Percentiles rank a stretch among this genome's conserved stretches.
Evolutionary conservation across 164 flowering plant species (phyloP).

Genomic region (Liriodendron chinense): DNA sequence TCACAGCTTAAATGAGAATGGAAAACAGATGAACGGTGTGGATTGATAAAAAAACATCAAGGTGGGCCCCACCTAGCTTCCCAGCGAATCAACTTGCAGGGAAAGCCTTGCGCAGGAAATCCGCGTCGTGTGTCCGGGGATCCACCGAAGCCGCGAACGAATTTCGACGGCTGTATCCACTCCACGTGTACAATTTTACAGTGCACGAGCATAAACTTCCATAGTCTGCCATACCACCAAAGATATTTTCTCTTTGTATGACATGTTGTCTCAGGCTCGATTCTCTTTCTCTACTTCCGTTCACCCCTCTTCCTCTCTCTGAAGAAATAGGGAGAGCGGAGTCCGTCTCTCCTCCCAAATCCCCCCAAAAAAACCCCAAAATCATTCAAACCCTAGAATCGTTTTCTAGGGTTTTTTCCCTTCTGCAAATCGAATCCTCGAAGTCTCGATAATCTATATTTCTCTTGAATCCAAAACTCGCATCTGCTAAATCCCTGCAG

Average conservation of each 20-base stretch:
- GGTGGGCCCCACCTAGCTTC: no score
- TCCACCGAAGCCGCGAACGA: no score
- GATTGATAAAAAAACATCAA: no score
- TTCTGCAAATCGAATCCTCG: not conserved
- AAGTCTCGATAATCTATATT: not conserved
- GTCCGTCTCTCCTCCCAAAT: not conserved
- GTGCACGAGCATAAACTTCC: not conserved
- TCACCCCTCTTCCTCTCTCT: not conserved
- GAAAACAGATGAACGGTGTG: no score
- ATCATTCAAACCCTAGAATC: not conserved
- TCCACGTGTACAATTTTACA: no score
- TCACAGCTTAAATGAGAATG: no score
- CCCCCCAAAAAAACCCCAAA: not conserved
- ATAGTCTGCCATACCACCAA: not conserved
- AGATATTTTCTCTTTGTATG: not conserved
- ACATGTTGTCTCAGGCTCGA: not conserved
- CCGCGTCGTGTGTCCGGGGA: no score
- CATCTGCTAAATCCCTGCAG: not conserved
- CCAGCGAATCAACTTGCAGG: no score
- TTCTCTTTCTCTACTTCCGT: not conserved
- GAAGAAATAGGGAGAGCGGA: not conserved
- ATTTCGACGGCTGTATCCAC: no score
- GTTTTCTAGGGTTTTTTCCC: not conserved
- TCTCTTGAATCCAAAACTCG: not conserved
- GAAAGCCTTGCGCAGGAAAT: no score